Evolutionary conservation across 176 grass and related monocot species (phyloP), one percentile per base, ranked within the genome.

Genomic region (Zizania latifolia): DNA sequence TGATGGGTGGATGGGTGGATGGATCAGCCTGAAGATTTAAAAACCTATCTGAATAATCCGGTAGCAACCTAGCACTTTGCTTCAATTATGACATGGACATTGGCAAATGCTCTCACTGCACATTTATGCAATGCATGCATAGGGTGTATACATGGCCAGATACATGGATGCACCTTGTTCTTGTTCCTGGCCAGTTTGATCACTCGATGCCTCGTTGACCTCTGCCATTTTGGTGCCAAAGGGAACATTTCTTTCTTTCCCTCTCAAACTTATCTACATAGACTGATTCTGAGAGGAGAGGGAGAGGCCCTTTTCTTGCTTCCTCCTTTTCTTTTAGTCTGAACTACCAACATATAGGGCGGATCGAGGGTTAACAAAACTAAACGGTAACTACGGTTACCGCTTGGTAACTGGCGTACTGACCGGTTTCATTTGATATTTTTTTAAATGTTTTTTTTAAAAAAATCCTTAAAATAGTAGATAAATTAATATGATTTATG

Each of bases 101-200:
- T 33, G 29, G 38, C 77, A 43, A 40, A 53, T 53, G 40, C 55
- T 76, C 51, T 56, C 66, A 58, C 35, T 63, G 56, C 51, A 16
- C 22, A n/a, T n/a, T 6, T 35, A 35, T 29, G n/a, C 37, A 50
- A 5, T 15, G 29, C n/a, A n/a, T n/a, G n/a, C 54, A 23, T 15
- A 7, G 26, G 17, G 46, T 50, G 17, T 11, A 40, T 66, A 24
- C 54, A 58, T 50, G 79, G 51, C 67, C 74, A 87, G 60, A 63
- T 78, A 60, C 79, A 72, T 76, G 84, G 57, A 72, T 85, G 70
- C n/a, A 81, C 64, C 67, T 67, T 29, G 60, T 3, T 24, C 79
- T n/a, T 66, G 79, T 87, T 87, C 74, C 31, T 31, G 65, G 72
- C 72, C 55, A 69, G 16, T 44, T 69, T 33, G n/a, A n/a, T n/a